Percentiles rank a stretch among this genome's conserved stretches.
Conservation (phyloP, 2,329 filamentous ascomycete species). For the Paecilomyces sp. region DNA sequence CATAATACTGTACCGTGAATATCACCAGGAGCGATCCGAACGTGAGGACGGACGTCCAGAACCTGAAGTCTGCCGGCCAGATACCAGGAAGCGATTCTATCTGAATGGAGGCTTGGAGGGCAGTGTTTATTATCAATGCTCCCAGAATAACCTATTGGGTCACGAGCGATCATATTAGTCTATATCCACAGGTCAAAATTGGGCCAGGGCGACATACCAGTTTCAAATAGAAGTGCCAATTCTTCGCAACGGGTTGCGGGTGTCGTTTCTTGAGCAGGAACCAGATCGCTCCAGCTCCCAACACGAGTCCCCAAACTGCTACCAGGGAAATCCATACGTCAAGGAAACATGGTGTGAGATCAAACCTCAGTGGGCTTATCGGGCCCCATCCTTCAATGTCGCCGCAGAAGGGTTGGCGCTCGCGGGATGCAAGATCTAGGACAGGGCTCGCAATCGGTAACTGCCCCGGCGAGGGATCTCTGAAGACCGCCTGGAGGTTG, state of each 20-base stretch:
- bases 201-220: conserved; percentile 54
- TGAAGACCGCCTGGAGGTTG: conserved; percentile 14
- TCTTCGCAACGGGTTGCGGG: conserved; percentile 62
- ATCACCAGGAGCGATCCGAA: conserved; percentile 67
- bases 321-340: conserved; percentile 80
- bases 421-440: conserved; percentile 13
- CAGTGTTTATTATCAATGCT: conserved; percentile 60
- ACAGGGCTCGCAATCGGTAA: conserved; percentile 8
- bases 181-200: not conserved
- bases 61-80: conserved; percentile 76
- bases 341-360: conserved; percentile 96
- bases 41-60: conserved; percentile 70
- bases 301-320: conserved; percentile 69
- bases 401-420: conserved; percentile 67
- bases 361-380: conserved; percentile 75
- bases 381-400: conserved; percentile 95
- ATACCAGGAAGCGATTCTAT: conserved; percentile 60
- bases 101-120: conserved; percentile 68
- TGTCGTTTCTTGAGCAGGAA: conserved; percentile 67
- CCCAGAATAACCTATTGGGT: conserved; percentile 52
- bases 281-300: conserved; percentile 71
- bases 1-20: conserved; percentile 74
- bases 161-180: not conserved
- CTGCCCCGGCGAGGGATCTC: conserved; percentile 8
- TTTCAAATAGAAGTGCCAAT: conserved; percentile 91